phyloP scores from a whole-genome alignment of 495 filamentous ascomycete species.

The Tuber microsphaerosporum region DNA sequence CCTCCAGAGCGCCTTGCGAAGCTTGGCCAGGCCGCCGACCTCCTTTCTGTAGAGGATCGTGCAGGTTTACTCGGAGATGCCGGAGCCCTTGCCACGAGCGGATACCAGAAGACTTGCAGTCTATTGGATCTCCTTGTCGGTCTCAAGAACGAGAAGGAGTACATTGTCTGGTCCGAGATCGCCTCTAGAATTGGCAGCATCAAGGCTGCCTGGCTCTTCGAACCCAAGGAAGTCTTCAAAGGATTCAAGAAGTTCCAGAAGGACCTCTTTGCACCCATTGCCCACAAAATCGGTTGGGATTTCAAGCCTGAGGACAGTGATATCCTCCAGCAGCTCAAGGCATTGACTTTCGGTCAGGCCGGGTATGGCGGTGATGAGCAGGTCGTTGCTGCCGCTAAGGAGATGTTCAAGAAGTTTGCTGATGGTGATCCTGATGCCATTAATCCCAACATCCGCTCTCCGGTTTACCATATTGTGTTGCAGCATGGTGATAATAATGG shows the following conservation, averaged over 20 bases:
- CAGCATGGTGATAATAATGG: constrained; percentile 55
- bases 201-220: constrained; percentile 81
- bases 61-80: constrained; percentile 95
- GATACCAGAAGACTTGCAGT: constrained; percentile 88
- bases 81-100: constrained; percentile 78
- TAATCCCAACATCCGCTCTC: constrained; percentile 64
- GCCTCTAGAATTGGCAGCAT: constrained; percentile 65
- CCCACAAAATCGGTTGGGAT: constrained; percentile 79
- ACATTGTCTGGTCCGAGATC: constrained; percentile 92
- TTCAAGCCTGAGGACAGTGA: constrained; percentile 79
- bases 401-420: constrained; percentile 66
- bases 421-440: constrained; percentile 61
- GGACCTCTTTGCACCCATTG: constrained; percentile 64
- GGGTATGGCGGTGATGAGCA: constrained; percentile 59
- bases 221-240: constrained; percentile 62
- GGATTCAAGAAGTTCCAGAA: constrained; percentile 76
- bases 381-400: constrained; percentile 57
- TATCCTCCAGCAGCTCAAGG: constrained; percentile 80
- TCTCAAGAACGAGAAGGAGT: constrained; percentile 76
- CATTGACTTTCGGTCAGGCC: constrained; percentile 60
- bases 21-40: constrained; percentile 67
- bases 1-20: constrained; percentile 60
- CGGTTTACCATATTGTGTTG: constrained; percentile 64
- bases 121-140: constrained; percentile 76
- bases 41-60: constrained; percentile 87